Percentiles rank a stretch among this genome's conserved stretches.
Conservation (phyloP, 2,329 filamentous ascomycete genomes). For the Aspergillus sp. region DNA sequence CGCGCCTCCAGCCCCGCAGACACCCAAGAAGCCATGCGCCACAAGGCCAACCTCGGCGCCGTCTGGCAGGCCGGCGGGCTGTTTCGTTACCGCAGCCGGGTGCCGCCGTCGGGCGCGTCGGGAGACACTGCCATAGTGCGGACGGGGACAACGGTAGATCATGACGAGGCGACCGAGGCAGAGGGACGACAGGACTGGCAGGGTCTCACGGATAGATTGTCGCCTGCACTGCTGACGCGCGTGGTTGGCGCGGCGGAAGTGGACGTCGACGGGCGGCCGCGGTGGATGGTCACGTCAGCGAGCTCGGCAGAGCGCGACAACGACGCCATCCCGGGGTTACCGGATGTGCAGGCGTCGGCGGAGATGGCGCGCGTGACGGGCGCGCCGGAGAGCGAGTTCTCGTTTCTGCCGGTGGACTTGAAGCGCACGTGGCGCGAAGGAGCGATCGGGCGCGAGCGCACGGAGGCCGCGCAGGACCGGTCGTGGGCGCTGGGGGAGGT, state of each 20-base stretch:
- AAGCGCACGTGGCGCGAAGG: conserved; percentile 62
- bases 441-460: conserved; percentile 60
- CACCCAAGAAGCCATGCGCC: conserved; percentile 49
- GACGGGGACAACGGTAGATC: conserved; percentile 13
- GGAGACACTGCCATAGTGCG: neutral
- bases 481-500: conserved; percentile 60
- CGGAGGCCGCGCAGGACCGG: conserved; percentile 60
- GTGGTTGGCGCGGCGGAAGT: conserved; percentile 45
- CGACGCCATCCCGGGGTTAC: conserved; percentile 60
- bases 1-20: conserved; percentile 30
- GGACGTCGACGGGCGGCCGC: conserved; percentile 39
- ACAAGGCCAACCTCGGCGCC: conserved; percentile 55
- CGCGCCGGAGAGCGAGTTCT: conserved; percentile 45
- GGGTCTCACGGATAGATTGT: conserved; percentile 51
- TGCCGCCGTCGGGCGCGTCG: conserved; percentile 21
- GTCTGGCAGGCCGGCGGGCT: conserved; percentile 53
- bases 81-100: conserved; percentile 40
- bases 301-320: conserved; percentile 56
- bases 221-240: conserved; percentile 47
- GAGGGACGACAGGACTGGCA: conserved; percentile 54
- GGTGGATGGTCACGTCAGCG: conserved; percentile 57
- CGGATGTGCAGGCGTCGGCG: conserved; percentile 13
- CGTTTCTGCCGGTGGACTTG: conserved; percentile 58
- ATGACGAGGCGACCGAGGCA: conserved; percentile 25
- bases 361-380: conserved; percentile 21